Conservation (phyloP, 2,329 filamentous ascomycete species). For the Hypomyces perniciosus region DNA sequence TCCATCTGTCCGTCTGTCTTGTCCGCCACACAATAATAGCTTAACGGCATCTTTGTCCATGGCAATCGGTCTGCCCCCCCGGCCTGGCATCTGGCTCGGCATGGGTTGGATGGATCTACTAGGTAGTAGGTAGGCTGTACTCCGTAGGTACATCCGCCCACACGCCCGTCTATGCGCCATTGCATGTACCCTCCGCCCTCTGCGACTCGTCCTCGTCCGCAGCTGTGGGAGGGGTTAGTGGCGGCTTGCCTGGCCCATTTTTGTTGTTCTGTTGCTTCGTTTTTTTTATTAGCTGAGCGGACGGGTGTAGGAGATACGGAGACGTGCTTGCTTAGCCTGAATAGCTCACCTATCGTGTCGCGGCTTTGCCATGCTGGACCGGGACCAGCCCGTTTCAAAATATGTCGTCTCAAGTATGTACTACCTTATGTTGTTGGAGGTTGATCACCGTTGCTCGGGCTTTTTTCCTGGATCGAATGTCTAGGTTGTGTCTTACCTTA, state of each 20-base stretch:
- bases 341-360: conserved; percentile 9
- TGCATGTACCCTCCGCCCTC: no score
- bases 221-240: conserved; percentile 9
- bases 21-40: neutral
- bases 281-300: conserved; percentile 11
- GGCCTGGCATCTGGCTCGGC: no score
- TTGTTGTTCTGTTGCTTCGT: conserved; percentile 2
- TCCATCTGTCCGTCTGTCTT: neutral
- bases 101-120: no score
- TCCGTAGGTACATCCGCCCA: no score
- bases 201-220: neutral
- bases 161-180: no score
- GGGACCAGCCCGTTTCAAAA: conserved; percentile 12
- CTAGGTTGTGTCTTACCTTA: neutral
- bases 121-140: no score
- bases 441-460: neutral
- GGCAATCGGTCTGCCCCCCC: no score
- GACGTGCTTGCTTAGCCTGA: conserved; percentile 11
- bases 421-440: neutral
- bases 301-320: conserved; percentile 12
- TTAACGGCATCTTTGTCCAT: no score
- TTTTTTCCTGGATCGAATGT: neutral
- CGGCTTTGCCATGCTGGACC: conserved; percentile 10
- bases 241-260: conserved; percentile 9
- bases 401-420: conserved; percentile 5